Base-by-base conservation (phyloP, 352 stramenopile species). In the Phytopythium helicoides region DNA sequence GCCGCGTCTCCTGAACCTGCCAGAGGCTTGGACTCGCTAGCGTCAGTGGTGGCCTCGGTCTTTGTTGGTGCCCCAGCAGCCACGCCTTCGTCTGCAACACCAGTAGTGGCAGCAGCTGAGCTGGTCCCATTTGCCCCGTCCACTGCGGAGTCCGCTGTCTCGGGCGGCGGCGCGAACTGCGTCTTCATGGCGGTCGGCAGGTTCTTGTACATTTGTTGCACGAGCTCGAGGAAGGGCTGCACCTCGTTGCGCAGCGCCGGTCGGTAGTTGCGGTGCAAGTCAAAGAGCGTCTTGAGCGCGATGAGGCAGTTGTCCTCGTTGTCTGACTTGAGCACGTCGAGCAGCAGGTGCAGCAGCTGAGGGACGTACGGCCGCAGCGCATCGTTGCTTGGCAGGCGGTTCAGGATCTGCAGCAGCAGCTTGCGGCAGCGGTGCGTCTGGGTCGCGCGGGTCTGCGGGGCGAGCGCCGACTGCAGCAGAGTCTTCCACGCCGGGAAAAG, bases 271-370 rank as follows among this genome's bases (percentile, higher is more conserved):
- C 98, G 98, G 70, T 98, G 95, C 52, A 99, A 66, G 54, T 98
- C 94, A 64, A 99, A 99, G 31, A 99, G 90, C 56, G 97, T 98
- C 56, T 95, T 88, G 39, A 98, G 71, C 52, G 89, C 92, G 50
- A 98, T 74, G 16, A 99, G 73, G 22, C 91, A 92, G 73, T 99
- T 99, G 37, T 98, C 95, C 69, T 99, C 96, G 63, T 98, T 98
- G 67, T 99, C 97, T 33, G 87, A 73, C 37, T 90, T 82, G 41
- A 99, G 67, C 33, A 98, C 92, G 52, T 96, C 81, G 64, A 99
- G 96, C 19, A 95, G 78, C 47, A 98, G 58, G 23, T 90, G 84
- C 39, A 99, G 72, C 46, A 99, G 74, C 60, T 96, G 77, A 36
- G 81, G 63, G 34, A 97, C 92, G 71, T 98, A 98, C 37, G 94